These are phyloP conservation scores for Udeniomyces megalosporus DNA, from an alignment of 768 basidiomycete genomes.

Conservation along the genomic window DNA sequence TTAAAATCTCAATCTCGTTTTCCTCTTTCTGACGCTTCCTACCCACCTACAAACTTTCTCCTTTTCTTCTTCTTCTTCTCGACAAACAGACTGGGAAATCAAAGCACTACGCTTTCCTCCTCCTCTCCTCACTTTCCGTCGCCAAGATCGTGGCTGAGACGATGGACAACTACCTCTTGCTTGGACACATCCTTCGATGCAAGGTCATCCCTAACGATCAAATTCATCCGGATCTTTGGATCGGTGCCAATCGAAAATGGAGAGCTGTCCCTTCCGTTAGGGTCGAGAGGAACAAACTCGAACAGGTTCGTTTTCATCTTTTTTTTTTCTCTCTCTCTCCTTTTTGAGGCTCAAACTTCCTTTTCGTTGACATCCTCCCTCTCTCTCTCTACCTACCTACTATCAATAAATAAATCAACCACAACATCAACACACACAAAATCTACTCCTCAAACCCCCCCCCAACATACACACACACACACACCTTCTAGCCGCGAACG, in stretches of 20 bases:
- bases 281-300: constrained; percentile 54
- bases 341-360: too few species aligned
- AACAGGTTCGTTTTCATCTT: constrained; percentile 44
- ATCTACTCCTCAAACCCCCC: too few species aligned
- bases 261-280: constrained; percentile 55
- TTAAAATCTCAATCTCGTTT: background rate
- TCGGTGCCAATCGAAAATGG: constrained; percentile 93
- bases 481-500: constrained; percentile 45
- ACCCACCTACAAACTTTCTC: background rate
- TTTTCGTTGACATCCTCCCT: background rate
- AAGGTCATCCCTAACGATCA: constrained; percentile 69
- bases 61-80: background rate
- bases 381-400: background rate
- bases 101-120: constrained; percentile 93
- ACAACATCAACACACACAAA: too few species aligned
- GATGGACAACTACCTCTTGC: constrained; percentile 95
- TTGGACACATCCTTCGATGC: constrained; percentile 85
- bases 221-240: constrained; percentile 85
- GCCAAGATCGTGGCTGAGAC: constrained; percentile 93
- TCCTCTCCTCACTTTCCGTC: constrained; percentile 75
- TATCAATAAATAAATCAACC: too few species aligned
- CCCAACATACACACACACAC: too few species aligned
- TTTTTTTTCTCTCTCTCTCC: background rate
- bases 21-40: background rate
- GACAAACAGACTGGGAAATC: constrained; percentile 65